phyloP scores from a whole-genome alignment of 345 rosid genomes.

The Gynandropsis gynandra region DNA sequence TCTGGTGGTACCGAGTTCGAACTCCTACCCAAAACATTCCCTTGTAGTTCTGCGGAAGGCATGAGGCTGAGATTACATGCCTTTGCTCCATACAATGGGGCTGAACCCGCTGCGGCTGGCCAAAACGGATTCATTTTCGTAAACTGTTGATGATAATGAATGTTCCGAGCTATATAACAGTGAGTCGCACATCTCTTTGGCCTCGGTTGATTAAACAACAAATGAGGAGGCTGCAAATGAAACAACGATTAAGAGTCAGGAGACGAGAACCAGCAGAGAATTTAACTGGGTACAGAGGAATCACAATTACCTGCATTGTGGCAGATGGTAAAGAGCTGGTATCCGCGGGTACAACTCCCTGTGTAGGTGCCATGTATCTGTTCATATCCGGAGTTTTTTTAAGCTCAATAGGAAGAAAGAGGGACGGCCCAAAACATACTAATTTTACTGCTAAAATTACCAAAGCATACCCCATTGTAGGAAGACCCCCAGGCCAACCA shows the following conservation, averaged over 20 bases:
- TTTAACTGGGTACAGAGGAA: not conserved
- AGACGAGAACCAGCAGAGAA: not conserved
- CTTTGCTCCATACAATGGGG: conserved; percentile 71
- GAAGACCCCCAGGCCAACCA: conserved; percentile 91
- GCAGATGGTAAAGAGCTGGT: conserved; percentile 58
- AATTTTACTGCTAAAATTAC: not conserved
- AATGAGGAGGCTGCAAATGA: conserved; percentile 61
- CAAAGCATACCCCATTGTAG: conserved; percentile 79
- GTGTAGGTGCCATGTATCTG: conserved; percentile 85
- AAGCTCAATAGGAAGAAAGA: conserved; percentile 6
- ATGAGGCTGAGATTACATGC: conserved; percentile 61
- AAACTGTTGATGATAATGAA: conserved; percentile 65
- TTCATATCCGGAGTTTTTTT: conserved; percentile 21
- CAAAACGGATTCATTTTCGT: conserved; percentile 82
- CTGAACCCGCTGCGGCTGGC: conserved; percentile 76
- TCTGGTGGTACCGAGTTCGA: conserved; percentile 47
- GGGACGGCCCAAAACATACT: not conserved
- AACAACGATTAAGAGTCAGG: conserved; percentile 1
- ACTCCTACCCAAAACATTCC: conserved; percentile 42
- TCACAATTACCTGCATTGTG: conserved; percentile 59
- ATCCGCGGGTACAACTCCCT: conserved; percentile 85
- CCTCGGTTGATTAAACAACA: conserved; percentile 66
- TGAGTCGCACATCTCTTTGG: conserved; percentile 95
- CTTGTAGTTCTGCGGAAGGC: conserved; percentile 69
- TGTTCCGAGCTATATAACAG: conserved; percentile 80